Evolutionary conservation across 768 basidiomycete species (phyloP), one percentile per base, ranked within the genome.

Genomic region (Hygrophoropsis aurantiaca): DNA sequence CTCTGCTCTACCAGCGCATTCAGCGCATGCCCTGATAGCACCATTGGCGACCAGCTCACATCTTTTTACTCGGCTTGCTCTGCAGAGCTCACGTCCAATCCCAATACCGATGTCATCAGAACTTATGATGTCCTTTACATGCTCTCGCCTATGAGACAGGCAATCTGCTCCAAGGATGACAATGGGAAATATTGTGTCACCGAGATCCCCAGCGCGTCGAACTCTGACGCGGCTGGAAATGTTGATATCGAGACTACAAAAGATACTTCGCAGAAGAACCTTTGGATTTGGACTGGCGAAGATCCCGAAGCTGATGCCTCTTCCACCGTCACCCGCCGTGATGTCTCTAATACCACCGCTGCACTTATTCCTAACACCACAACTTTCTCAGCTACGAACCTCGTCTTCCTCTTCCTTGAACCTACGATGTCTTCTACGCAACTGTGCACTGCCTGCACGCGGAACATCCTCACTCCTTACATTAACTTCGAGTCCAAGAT

Each of bases 401-500:
- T 97, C 45, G 72, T 81, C 27, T 97, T 90, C 87, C 73, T 97
- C 54, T 83, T 88, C 83, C 77, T 89, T 60, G 62, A 74, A 23
- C 72, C 86, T 37, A 51, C 57, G 50, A 68, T 79, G 60, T 30
- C 75, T 21, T 64, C 72, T n/a, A 55, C 65, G 21, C 43, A 66
- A 19, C 84, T 97, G 36, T 97, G 95, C 82, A 83, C 77, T 2
- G 56, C 83, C 11, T 98, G 95, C 82, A 83, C 90, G 11, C 81
- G 87, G 62, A 78, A 77, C 52, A 71, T 94, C 61, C 61, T 98
- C 54, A 79, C 81, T 2, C 55, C 82, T 8, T 99, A 90, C 77
- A 83, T 90, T 66, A 66, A 71, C 47, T 94, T 80, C 66, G 89
- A 94, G 70, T 78, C 81, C 34, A 64, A 65, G 46, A 68, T 73